Base-by-base conservation (phyloP, 139 green algal species). In the Coelastrella sp. region DNA sequence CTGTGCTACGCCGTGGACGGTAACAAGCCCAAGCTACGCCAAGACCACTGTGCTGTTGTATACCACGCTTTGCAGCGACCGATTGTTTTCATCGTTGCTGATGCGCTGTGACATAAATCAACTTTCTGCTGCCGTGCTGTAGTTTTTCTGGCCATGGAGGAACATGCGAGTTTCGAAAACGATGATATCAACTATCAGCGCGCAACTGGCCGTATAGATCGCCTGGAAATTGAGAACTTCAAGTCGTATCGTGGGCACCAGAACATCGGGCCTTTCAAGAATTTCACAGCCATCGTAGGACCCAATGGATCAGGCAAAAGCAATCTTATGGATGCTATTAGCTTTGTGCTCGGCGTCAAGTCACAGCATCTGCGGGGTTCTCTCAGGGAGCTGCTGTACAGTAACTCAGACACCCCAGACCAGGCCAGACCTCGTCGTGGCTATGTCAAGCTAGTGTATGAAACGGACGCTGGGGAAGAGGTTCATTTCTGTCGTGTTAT, bases 251-350 rank as follows among this genome's bases (percentile, higher is more conserved):
- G 57, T 8, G 98, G 98, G 0, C 83, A 86, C 10, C 96, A 99
- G 85, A 74, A 91, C 5, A 98, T 99, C 54, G 98, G 98, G 5
- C 98, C 98, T 5, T 99, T 99, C 92, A 86, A 78, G 19, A 82
- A 95, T 57, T 99, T 99, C 91, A 99, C 97, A 57, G 96, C 97
- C 4, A 95, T 99, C 7, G 97, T 99, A 68, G 98, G 98, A 0
- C 98, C 98, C 8, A 96, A 98, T 90, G 98, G 98, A 65, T 95
- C 93, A 74, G 98, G 98, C 66, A 99, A 99, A 92, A 98, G 94
- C 59, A 99, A 99, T 90, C 92, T 99, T 3, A 99, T 99, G 98
- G 98, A 99, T 84, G 98, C 98, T 32, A 99, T 99, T 88, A 97
- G 94, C 92, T 99, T 99, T 93, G 98, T 99, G 22, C 94, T 99